These are phyloP conservation scores for Anisogramma anomala DNA, from an alignment of 2,329 filamentous ascomycete genomes.

Conservation along the genomic window DNA sequence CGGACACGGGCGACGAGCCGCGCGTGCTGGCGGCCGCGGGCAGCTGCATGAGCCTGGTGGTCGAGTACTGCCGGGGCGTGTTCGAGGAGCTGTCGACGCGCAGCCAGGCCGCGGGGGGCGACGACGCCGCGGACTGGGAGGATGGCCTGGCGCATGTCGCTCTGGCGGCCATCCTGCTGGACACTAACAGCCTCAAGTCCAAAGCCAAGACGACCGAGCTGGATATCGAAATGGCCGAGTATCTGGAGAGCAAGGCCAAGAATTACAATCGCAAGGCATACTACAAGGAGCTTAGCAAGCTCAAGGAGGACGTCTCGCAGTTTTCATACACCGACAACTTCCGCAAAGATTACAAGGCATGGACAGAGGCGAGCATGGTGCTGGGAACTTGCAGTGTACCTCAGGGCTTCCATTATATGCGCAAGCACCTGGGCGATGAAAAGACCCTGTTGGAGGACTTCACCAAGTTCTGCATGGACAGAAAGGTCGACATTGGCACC, in stretches of 20 bases:
- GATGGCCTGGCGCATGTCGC: constrained; percentile 54
- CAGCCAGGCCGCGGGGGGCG: constrained; percentile 24
- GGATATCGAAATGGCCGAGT: constrained; percentile 31
- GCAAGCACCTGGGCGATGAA: constrained; percentile 37
- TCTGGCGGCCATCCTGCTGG: constrained; percentile 60
- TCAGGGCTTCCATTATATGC: constrained; percentile 49
- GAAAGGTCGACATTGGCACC: constrained; percentile 47
- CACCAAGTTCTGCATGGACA: constrained; percentile 41
- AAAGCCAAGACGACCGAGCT: constrained; percentile 30
- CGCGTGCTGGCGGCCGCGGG: constrained; percentile 55
- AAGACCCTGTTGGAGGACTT: constrained; percentile 37
- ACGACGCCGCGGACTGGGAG: constrained; percentile 28
- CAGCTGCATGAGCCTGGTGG: constrained; percentile 62
- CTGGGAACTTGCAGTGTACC: constrained; percentile 60
- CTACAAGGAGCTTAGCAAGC: constrained; percentile 46
- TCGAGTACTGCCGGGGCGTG: constrained; percentile 41
- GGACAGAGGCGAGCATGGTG: constrained; percentile 43
- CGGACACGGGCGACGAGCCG: constrained; percentile 34
- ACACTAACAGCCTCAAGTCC: constrained; percentile 53
- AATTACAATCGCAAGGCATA: constrained; percentile 44
- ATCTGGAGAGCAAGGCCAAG: constrained; percentile 38
- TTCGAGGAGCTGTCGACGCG: constrained; percentile 41
- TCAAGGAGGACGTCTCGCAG: constrained; percentile 55
- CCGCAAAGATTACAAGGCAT: constrained; percentile 78
- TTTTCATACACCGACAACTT: constrained; percentile 56